A percentile compares a stretch with the other conserved stretches of the same genome.
These are phyloP conservation scores for Neurospora intermedia DNA, from an alignment of 495 filamentous ascomycete species.

Conservation along the genomic window DNA sequence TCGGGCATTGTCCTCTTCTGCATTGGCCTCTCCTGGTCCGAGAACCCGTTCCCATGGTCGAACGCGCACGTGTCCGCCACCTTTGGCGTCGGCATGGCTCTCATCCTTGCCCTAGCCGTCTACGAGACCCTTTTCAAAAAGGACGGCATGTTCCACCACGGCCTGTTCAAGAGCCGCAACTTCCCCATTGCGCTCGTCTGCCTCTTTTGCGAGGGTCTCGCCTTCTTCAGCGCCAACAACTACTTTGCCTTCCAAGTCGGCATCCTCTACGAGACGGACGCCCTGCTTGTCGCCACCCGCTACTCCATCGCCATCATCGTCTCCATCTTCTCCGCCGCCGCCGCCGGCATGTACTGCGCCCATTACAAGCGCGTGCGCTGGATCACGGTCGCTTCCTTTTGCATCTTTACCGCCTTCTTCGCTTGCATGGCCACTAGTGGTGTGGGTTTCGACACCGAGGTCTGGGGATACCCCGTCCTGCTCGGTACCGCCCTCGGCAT, in stretches of 20 bases:
- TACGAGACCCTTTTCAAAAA: conserved; percentile 24
- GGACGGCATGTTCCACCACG: conserved; percentile 29
- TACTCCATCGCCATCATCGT: conserved; percentile 20
- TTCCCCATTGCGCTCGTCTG: conserved; percentile 19
- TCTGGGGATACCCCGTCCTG: conserved; percentile 24
- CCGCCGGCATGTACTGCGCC: conserved; percentile 16
- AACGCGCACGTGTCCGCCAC: conserved; percentile 20
- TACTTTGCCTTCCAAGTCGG: conserved; percentile 27
- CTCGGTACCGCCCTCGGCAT: conserved; percentile 21
- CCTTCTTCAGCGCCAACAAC: conserved; percentile 26
- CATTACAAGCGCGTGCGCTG: conserved; percentile 15
- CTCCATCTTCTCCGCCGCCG: conserved; percentile 7
- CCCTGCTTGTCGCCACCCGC: conserved; percentile 11
- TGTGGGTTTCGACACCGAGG: background rate
- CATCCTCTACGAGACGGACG: conserved; percentile 20
- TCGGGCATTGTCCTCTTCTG: conserved; percentile 22
- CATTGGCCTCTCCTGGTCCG: conserved; percentile 22
- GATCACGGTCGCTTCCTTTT: conserved; percentile 15
- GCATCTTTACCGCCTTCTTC: conserved; percentile 19
- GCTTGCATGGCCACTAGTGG: conserved; percentile 19
- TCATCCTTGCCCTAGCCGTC: conserved; percentile 10
- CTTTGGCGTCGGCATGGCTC: conserved; percentile 18
- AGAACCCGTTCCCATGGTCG: conserved; percentile 25
- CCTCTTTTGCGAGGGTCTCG: conserved; percentile 24
- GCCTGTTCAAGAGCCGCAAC: conserved; percentile 22